Conservation (phyloP, 225 moss, liverwort and hornwort genomes). For the Ulota crispa region DNA sequence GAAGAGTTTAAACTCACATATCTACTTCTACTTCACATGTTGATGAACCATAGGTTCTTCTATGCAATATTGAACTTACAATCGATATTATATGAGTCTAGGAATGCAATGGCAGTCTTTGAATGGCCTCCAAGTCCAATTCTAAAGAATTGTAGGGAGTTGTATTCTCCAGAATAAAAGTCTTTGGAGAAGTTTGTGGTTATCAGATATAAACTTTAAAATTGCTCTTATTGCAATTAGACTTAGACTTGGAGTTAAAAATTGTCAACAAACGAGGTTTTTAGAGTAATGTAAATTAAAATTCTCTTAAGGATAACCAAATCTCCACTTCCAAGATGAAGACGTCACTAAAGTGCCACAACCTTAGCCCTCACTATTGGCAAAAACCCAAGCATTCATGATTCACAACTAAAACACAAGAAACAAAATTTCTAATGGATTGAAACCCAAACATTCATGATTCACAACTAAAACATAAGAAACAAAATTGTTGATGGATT, state of each 20-base stretch:
- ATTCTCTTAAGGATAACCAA: neutral
- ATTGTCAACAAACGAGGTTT: neutral
- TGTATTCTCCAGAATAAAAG: too few relatives aligned
- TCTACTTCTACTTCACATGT: too few relatives aligned
- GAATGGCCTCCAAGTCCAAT: too few relatives aligned
- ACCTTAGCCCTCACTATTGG: neutral
- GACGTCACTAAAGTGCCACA: neutral
- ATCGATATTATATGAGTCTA: too few relatives aligned
- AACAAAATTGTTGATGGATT: conserved; percentile 18
- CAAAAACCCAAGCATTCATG: conserved; percentile 1
- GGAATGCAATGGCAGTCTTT: too few relatives aligned
- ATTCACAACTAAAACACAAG: neutral
- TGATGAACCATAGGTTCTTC: too few relatives aligned
- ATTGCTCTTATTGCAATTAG: neutral
- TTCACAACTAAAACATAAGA: neutral
- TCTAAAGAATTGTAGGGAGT: too few relatives aligned
- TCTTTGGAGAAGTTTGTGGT: too few relatives aligned
- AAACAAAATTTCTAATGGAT: conserved; percentile 4
- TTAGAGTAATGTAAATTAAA: neutral
- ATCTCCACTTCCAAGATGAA: neutral
- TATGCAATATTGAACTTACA: too few relatives aligned
- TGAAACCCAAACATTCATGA: neutral
- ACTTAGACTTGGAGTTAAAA: neutral
- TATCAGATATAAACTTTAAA: neutral
- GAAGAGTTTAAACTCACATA: too few relatives aligned